Evolutionary conservation across 768 basidiomycete genomes (phyloP).

Genomic region (Clitopilus hobsonii): DNA sequence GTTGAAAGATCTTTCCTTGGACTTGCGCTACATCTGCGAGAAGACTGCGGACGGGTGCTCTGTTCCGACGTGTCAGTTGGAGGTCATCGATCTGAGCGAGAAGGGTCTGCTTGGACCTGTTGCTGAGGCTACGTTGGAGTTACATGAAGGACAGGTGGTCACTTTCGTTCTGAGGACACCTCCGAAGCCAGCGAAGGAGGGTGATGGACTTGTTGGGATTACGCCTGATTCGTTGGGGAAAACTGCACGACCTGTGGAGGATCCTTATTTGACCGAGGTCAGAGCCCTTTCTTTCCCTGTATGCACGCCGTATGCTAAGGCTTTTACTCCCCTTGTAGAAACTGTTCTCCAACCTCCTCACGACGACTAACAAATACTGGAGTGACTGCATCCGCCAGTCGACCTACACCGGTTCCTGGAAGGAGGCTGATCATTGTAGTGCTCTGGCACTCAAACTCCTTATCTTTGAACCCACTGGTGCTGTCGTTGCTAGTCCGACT

Average conservation of each 20-base stretch:
- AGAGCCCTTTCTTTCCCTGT: constrained; percentile 13
- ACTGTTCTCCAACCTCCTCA: constrained; percentile 5
- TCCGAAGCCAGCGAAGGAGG: constrained; percentile 25
- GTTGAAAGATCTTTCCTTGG: constrained; percentile 56
- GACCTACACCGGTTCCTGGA: constrained; percentile 91
- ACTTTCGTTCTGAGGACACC: constrained; percentile 81
- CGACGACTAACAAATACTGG: constrained; percentile 82
- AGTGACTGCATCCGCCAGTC: constrained; percentile 84
- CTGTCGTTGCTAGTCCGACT: constrained; percentile 92
- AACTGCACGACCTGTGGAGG: constrained; percentile 43
- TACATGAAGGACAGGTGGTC: constrained; percentile 85
- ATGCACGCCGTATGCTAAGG: too few species aligned
- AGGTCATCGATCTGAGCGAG: constrained; percentile 56
- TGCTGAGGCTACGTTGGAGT: constrained; percentile 50
- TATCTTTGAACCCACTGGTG: constrained; percentile 91
- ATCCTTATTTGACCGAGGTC: constrained; percentile 74
- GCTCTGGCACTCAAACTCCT: constrained; percentile 92
- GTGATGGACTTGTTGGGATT: constrained; percentile 1
- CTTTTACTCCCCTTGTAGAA: background rate
- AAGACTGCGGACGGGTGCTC: constrained; percentile 30
- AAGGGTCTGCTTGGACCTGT: constrained; percentile 76
- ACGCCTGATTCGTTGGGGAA: constrained; percentile 24
- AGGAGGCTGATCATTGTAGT: constrained; percentile 89
- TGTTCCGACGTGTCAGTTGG: constrained; percentile 50
- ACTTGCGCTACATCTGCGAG: constrained; percentile 73